Conservation (phyloP, 192 early-diverging fungal genomes). For the Lunasporangiospora selenospora region DNA sequence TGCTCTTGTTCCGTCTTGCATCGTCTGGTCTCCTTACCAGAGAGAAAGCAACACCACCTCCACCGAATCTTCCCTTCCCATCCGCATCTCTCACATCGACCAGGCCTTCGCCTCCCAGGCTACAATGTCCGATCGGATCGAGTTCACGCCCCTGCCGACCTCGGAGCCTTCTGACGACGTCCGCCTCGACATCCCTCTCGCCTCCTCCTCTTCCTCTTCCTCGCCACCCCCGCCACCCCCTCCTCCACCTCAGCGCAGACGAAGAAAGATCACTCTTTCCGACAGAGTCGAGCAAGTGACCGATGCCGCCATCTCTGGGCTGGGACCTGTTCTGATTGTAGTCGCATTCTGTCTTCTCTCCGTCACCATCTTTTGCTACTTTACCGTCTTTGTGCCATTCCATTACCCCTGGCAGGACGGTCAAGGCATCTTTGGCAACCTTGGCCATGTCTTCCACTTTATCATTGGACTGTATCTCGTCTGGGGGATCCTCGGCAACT, state of each 20-base stretch:
- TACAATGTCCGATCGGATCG: constrained; percentile 31
- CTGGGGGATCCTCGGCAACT: constrained; percentile 60
- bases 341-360: constrained; percentile 56
- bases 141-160: constrained; percentile 39
- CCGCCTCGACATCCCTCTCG: not conserved
- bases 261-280: constrained; percentile 4
- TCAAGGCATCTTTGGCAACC: constrained; percentile 40
- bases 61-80: too few species aligned
- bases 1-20: too few species aligned
- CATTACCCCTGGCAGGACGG: constrained; percentile 53
- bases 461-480: constrained; percentile 55
- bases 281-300: constrained; percentile 14
- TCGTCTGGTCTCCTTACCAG: too few species aligned
- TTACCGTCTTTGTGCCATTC: constrained; percentile 56
- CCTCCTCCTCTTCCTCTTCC: not conserved
- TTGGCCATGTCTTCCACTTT: constrained; percentile 35
- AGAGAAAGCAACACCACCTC: too few species aligned
- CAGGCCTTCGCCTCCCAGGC: too few species aligned
- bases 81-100: too few species aligned
- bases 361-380: constrained; percentile 51
- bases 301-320: constrained; percentile 48
- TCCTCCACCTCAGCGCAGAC: constrained; percentile 1
- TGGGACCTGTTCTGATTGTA: constrained; percentile 58
- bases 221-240: constrained; percentile 14
- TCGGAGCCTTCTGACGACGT: constrained; percentile 10